These are phyloP conservation scores for Porodaedalea pini DNA, from an alignment of 1,284 basidiomycete genomes.

Conservation along the genomic window DNA sequence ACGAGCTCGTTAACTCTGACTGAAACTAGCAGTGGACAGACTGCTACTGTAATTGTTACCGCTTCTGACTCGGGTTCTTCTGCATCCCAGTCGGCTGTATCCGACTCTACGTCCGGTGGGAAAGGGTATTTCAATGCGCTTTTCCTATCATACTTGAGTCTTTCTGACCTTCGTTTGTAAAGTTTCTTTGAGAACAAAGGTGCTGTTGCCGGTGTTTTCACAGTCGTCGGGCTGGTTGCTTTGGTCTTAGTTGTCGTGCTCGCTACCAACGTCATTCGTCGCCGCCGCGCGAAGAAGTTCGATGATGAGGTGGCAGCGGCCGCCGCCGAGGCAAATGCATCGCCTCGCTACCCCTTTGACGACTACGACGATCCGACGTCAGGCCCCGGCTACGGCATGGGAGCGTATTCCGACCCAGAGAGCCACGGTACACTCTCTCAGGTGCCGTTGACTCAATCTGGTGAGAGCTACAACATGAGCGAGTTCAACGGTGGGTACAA, in stretches of 20 bases:
- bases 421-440: conserved; percentile 54
- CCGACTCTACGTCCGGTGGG: neutral
- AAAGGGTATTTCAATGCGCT: neutral
- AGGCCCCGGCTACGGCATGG: conserved; percentile 25
- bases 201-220: conserved; percentile 67
- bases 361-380: conserved; percentile 39
- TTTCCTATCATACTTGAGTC: neutral
- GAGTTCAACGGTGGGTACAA: conserved; percentile 36
- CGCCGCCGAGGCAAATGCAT: conserved; percentile 49
- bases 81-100: conserved; percentile 1
- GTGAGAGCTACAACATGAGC: conserved; percentile 47
- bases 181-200: conserved; percentile 72
- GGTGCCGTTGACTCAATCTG: conserved; percentile 40
- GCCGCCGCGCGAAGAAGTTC: conserved; percentile 59
- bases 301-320: conserved; percentile 69
- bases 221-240: conserved; percentile 59
- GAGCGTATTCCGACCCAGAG: conserved; percentile 50
- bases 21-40: conserved; percentile 13
- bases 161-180: neutral
- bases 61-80: conserved; percentile 19
- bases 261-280: conserved; percentile 50
- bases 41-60: conserved; percentile 16
- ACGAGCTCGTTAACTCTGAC: conserved; percentile 13
- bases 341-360: conserved; percentile 49
- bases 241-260: conserved; percentile 50